phyloP scores from a whole-genome alignment of 2,329 filamentous ascomycete genomes.

The Cladosporium halotolerans region DNA sequence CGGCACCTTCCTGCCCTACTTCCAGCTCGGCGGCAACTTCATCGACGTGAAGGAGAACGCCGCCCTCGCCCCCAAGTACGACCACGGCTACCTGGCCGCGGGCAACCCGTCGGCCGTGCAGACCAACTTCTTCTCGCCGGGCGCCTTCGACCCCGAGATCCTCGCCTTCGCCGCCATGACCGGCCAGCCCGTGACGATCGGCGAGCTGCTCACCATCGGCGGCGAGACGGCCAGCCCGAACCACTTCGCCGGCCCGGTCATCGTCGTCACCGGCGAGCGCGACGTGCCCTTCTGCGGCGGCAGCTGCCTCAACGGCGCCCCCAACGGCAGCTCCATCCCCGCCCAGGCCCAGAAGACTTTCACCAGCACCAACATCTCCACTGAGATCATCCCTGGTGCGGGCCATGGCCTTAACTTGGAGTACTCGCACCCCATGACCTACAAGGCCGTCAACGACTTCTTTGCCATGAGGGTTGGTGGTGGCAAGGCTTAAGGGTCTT shows the following conservation, averaged over 20 bases:
- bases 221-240: conserved; percentile 32
- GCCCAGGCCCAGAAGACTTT: conserved; percentile 39
- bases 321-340: conserved; percentile 40
- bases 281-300: conserved; percentile 52
- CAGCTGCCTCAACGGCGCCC: conserved; percentile 45
- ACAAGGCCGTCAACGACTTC: conserved; percentile 25
- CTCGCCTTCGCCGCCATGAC: conserved; percentile 41
- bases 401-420: conserved; percentile 31
- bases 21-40: conserved; percentile 29
- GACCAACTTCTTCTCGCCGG: conserved; percentile 44
- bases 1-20: conserved; percentile 36
- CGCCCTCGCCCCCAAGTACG: conserved; percentile 20
- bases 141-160: conserved; percentile 50
- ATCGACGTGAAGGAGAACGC: conserved; percentile 27
- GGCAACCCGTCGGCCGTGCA: conserved; percentile 45
- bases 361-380: conserved; percentile 31
- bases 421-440: conserved; percentile 27
- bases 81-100: conserved; percentile 49
- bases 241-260: conserved; percentile 48
- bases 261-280: conserved; percentile 56
- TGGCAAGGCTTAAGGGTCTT: not conserved
- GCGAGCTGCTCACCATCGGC: conserved; percentile 53
- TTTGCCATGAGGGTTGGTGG: conserved; percentile 18
- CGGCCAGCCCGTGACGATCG: conserved; percentile 53
- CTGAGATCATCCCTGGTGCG: conserved; percentile 49